Conservation (phyloP, 805 yeast genomes). For the Starmerella apis region DNA sequence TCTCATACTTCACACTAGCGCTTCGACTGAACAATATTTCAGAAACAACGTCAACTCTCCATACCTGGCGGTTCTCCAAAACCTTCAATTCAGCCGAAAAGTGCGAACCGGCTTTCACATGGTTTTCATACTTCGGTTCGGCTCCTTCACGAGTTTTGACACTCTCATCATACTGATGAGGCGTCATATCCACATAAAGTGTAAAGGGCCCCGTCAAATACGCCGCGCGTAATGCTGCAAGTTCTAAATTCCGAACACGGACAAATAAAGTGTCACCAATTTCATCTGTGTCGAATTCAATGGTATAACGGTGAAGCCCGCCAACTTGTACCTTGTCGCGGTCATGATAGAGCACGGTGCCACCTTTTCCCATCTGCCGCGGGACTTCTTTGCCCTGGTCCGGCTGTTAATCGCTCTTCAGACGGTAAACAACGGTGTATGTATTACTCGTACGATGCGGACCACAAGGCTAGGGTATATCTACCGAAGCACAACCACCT, state of each 20-base stretch:
- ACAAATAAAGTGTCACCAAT: slow-evolving; percentile 27
- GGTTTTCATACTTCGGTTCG: slow-evolving; percentile 38
- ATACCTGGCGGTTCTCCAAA: slow-evolving; percentile 42
- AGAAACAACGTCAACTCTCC: slow-evolving; percentile 73
- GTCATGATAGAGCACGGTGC: slow-evolving; percentile 19
- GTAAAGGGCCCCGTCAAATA: slow-evolving; percentile 83
- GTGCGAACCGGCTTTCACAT: slow-evolving; percentile 61
- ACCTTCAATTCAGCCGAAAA: slow-evolving; percentile 47
- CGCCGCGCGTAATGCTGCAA: slow-evolving; percentile 65
- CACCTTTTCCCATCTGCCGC: slow-evolving; percentile 5
- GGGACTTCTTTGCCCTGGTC: background rate
- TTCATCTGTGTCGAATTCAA: slow-evolving; percentile 34
- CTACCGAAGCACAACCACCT: no score
- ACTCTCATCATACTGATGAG: slow-evolving; percentile 46
- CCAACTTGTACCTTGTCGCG: slow-evolving; percentile 35
- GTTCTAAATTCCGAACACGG: slow-evolving; percentile 60
- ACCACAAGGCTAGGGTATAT: no score
- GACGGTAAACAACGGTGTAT: background rate
- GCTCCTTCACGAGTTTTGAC: slow-evolving; percentile 25
- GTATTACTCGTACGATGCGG: no score
- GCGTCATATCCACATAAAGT: slow-evolving; percentile 70
- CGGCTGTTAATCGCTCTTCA: background rate
- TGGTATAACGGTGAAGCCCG: slow-evolving; percentile 45
- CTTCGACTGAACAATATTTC: slow-evolving; percentile 66
- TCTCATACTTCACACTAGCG: slow-evolving; percentile 57